These are phyloP conservation scores for Clonostachys rosea DNA, from an alignment of 2,329 filamentous ascomycete genomes.

Conservation along the genomic window DNA sequence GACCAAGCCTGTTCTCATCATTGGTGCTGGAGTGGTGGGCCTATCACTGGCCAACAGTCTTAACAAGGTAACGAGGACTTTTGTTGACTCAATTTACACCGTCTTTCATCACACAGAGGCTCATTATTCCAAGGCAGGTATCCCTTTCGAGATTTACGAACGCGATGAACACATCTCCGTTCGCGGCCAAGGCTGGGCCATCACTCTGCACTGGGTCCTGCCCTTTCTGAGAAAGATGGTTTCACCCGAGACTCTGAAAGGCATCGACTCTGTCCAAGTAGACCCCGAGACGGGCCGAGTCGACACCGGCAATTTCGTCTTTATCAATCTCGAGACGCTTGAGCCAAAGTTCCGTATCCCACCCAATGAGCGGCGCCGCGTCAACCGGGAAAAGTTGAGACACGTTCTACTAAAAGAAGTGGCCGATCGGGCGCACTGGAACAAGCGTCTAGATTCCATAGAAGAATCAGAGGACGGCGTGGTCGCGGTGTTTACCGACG, in stretches of 20 bases:
- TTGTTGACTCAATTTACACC: neutral
- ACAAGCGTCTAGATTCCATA: conserved; percentile 13
- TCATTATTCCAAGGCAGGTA: conserved; percentile 11
- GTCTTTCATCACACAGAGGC: neutral
- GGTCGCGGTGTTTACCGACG: conserved; percentile 21
- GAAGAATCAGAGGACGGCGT: conserved; percentile 14
- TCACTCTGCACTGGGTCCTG: conserved; percentile 52
- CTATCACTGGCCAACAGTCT: conserved; percentile 28
- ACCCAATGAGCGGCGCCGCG: conserved; percentile 18
- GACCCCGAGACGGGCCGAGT: conserved; percentile 24
- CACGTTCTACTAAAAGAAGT: conserved; percentile 10
- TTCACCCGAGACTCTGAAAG: conserved; percentile 1
- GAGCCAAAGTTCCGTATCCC: conserved; percentile 22
- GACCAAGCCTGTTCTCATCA: conserved; percentile 21
- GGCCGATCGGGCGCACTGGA: conserved; percentile 9
- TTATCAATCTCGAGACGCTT: conserved; percentile 21
- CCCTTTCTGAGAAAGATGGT: conserved; percentile 3
- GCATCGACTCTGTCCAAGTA: conserved; percentile 7
- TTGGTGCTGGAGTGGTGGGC: conserved; percentile 29
- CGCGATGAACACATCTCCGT: conserved; percentile 5
- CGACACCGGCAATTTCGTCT: conserved; percentile 22
- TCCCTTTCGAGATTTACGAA: conserved; percentile 23
- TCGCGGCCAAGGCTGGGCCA: conserved; percentile 42
- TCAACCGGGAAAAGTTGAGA: conserved; percentile 16
- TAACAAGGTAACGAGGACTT: conserved; percentile 16